Conservation (phyloP, 805 yeast species). For the Starmera pachycereana region DNA sequence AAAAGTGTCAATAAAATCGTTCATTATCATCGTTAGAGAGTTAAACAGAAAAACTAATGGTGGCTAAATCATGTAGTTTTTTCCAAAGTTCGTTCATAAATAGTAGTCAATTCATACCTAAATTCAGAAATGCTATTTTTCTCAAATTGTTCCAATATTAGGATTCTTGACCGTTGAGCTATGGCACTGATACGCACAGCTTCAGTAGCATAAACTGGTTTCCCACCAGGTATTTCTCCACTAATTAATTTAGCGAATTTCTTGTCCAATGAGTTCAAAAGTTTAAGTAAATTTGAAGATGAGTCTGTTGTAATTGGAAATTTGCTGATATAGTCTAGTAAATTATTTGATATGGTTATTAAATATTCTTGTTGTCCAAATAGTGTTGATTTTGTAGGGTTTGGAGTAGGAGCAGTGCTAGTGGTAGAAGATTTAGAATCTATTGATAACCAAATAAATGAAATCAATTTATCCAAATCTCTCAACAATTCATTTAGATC, state of each 20-base stretch:
- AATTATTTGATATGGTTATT: slow-evolving; percentile 53
- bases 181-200: slow-evolving; percentile 40
- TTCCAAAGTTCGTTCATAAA: slow-evolving; percentile 34
- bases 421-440: slow-evolving; percentile 19
- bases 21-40: too few species aligned
- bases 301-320: slow-evolving; percentile 23
- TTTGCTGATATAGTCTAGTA: slow-evolving; percentile 48
- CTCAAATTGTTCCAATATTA: slow-evolving; percentile 26
- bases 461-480: slow-evolving; percentile 39
- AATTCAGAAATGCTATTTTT: slow-evolving; percentile 27
- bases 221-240: slow-evolving; percentile 23
- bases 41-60: not conserved
- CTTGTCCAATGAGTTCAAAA: slow-evolving; percentile 29
- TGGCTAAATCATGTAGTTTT: slow-evolving; percentile 13
- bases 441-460: slow-evolving; percentile 55
- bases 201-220: slow-evolving; percentile 36
- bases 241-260: slow-evolving; percentile 29
- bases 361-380: slow-evolving; percentile 58
- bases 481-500: slow-evolving; percentile 24
- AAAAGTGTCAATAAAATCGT: too few species aligned
- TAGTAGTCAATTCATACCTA: slow-evolving; percentile 32
- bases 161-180: slow-evolving; percentile 40
- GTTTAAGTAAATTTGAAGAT: slow-evolving; percentile 24
- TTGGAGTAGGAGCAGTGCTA: slow-evolving; percentile 5
- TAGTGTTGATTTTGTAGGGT: slow-evolving; percentile 15